Base-by-base conservation (phyloP, 2,329 filamentous ascomycete genomes). In the Penicillium aurantiogriseum region DNA sequence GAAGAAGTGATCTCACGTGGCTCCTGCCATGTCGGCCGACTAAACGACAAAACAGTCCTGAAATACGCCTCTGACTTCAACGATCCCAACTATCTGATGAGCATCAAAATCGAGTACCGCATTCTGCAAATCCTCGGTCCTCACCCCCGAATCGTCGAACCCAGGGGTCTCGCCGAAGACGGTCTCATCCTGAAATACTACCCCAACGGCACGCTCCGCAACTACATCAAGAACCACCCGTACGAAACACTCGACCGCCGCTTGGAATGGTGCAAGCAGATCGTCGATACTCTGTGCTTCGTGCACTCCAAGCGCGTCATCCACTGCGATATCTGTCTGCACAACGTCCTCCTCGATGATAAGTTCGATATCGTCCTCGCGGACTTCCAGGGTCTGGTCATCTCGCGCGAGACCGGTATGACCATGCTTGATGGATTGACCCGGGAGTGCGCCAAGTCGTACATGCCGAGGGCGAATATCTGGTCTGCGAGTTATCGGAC, bases 181-280 rank as follows among this genome's bases (percentile, higher is more conserved):
- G 62, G 58, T 17, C 49, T 64, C 11, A 25, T 56, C 17, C 39
- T 65, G 7, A 54, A 59, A 23, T 58, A 58, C 57, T 60, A 60
- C 1, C 49, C 53, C 13, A 57, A 60, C 23, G 63, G 61, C 25
- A 49, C 36, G 7, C 40, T 65, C 9, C 25, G 23, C n/a, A 40
- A 57, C 5, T 57, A 59, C 40, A 44, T 65, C 31, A 29, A 43
- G 11, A 39, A n/a, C 21, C 21, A 55, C 10, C 51, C 47, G 0
- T 2, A 36, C 27, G 51, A 55, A 8, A 15, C 38, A 0, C 19
- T 59, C 7, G 25, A 54, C 1, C 47, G 45, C 13, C 63, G 54
- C 51, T 31, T 65, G 11, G 44, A 55, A 27, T 65, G 64, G 64
- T 61, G 59, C 50, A 57, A 57, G 52, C 62, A 67, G 46, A 55